These are phyloP conservation scores for Fusarium sp. DNA, from an alignment of 2,329 filamentous ascomycete species.

Conservation along the genomic window DNA sequence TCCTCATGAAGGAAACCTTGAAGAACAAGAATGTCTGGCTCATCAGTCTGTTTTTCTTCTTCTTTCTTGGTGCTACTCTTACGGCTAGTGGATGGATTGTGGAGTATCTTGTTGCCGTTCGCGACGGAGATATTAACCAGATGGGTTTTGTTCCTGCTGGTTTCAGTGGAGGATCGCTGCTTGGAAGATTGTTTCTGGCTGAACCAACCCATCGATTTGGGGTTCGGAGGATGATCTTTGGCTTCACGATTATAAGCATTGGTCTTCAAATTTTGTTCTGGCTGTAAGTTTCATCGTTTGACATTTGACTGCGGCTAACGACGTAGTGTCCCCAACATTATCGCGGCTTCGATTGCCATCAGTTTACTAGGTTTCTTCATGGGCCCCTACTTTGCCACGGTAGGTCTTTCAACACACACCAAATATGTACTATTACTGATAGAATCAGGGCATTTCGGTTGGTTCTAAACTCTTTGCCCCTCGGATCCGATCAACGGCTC, in stretches of 20 bases:
- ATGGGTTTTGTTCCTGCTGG: constrained; percentile 70
- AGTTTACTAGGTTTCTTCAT: constrained; percentile 65
- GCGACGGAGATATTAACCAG: constrained; percentile 61
- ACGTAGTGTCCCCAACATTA: constrained; percentile 52
- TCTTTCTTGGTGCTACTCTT: constrained; percentile 63
- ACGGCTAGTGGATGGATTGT: constrained; percentile 70
- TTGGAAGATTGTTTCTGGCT: constrained; percentile 64
- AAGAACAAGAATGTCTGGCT: constrained; percentile 61
- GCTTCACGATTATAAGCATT: constrained; percentile 61
- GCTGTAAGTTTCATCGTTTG: constrained; percentile 51
- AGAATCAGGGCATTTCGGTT: constrained; percentile 58
- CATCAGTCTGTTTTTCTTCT: constrained; percentile 69
- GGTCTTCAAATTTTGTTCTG: constrained; percentile 67
- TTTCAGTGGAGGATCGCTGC: constrained; percentile 64
- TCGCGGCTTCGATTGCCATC: constrained; percentile 61
- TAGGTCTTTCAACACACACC: constrained; percentile 40
- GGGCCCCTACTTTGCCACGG: constrained; percentile 65
- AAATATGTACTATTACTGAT: background rate
- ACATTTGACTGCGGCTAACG: constrained; percentile 3
- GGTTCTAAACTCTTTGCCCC: constrained; percentile 59
- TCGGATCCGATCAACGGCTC: constrained; percentile 48
- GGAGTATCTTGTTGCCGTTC: constrained; percentile 68
- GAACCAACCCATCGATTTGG: constrained; percentile 67
- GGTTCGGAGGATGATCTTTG: constrained; percentile 63
- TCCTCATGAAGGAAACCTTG: constrained; percentile 56